A percentile compares a stretch with the other conserved stretches of the same genome.
Evolutionary conservation across 345 rosid genomes (phyloP).

Genomic region (Boechera retrofracta): DNA sequence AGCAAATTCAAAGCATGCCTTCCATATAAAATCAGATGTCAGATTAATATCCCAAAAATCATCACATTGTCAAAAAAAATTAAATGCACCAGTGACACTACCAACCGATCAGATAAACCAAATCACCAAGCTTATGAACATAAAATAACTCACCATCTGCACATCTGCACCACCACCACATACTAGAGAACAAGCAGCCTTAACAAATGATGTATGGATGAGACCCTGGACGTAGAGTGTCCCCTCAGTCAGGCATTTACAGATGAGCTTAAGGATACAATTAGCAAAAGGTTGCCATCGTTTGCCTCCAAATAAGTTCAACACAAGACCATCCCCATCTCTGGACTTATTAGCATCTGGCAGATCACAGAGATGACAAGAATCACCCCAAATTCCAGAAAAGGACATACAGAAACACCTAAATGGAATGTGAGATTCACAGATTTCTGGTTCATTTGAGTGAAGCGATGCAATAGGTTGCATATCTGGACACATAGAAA

Average conservation of each 20-base stretch:
- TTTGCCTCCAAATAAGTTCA: conserved; percentile 59
- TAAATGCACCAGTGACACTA: conserved; percentile 37
- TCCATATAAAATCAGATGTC: conserved; percentile 58
- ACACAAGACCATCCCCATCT: conserved; percentile 70
- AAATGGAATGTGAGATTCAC: conserved; percentile 50
- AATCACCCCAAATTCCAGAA: conserved; percentile 56
- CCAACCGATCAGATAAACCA: conserved; percentile 31
- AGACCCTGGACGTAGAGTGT: conserved; percentile 88
- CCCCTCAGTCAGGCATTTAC: conserved; percentile 89
- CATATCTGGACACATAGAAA: conserved; percentile 63
- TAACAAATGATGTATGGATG: conserved; percentile 63
- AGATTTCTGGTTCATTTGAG: conserved; percentile 45
- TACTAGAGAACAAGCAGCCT: conserved; percentile 73
- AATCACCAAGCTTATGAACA: conserved; percentile 27
- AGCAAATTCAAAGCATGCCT: conserved; percentile 96
- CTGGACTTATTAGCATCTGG: conserved; percentile 63
- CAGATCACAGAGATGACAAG: conserved; percentile 65
- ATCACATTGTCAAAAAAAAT: conserved; percentile 37
- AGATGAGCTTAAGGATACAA: conserved; percentile 79
- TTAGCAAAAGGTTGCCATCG: conserved; percentile 88
- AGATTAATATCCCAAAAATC: conserved; percentile 51
- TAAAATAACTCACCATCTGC: conserved; percentile 75
- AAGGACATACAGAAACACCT: conserved; percentile 72
- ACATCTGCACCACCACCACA: conserved; percentile 77
- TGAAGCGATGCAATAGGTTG: conserved; percentile 54